Percentiles rank a stretch among this genome's conserved stretches.
Evolutionary conservation across 2,329 filamentous ascomycete genomes (phyloP).

Genomic region (Simplicillium aogashimaense): DNA sequence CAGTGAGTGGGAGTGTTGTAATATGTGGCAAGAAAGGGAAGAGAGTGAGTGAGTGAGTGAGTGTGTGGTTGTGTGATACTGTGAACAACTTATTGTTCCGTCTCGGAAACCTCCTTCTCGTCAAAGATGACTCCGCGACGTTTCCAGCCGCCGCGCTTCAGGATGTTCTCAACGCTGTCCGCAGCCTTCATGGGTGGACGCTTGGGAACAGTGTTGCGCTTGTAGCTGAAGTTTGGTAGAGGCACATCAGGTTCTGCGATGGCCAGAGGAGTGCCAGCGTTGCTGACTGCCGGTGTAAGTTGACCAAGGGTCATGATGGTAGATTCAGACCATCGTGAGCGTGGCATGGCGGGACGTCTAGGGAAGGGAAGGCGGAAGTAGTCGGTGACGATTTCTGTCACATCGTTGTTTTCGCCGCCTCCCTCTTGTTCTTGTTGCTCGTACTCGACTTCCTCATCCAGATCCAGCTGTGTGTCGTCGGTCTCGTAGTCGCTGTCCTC

Average conservation of each 20-base stretch:
- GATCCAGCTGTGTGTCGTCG: conserved; percentile 6
- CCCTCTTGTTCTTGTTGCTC: conserved; percentile 18
- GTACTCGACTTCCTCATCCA: conserved; percentile 16
- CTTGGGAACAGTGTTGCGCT: conserved; percentile 16
- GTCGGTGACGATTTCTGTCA: conserved; percentile 17
- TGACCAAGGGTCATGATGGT: conserved; percentile 22
- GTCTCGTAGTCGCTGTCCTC: conserved; percentile 12
- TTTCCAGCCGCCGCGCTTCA: conserved; percentile 34
- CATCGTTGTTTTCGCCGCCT: conserved; percentile 13
- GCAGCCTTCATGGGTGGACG: conserved; percentile 27
- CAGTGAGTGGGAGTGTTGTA: not conserved
- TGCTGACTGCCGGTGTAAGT: conserved; percentile 9
- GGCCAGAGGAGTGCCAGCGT: conserved; percentile 7
- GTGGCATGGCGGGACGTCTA: conserved; percentile 19
- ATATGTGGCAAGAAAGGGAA: not conserved
- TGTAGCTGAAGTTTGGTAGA: conserved; percentile 25
- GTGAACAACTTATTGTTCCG: not conserved
- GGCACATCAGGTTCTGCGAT: conserved; percentile 11
- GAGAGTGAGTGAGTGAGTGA: not conserved
- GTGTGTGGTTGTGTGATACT: not conserved
- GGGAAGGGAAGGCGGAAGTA: conserved; percentile 22
- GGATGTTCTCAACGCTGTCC: conserved; percentile 29
- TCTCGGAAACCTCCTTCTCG: conserved; percentile 15
- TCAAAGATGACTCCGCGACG: conserved; percentile 30
- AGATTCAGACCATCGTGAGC: conserved; percentile 32